Conservation (phyloP, 495 filamentous ascomycete genomes). For the Alectoria sarmentosa region DNA sequence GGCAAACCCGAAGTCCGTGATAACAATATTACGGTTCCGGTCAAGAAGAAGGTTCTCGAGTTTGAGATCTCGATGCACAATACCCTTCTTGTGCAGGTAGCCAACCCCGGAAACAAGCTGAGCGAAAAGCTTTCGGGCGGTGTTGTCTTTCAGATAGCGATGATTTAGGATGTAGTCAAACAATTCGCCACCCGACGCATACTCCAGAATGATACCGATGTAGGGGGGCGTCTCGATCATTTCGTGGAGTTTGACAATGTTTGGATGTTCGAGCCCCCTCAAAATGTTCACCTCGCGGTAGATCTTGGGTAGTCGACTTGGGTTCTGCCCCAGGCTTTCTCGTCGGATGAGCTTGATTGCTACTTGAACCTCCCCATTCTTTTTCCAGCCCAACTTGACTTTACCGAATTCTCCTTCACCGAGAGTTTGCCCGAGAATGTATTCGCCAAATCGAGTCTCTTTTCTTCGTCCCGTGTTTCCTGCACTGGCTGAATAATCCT, state of each 20-base stretch:
- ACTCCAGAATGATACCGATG: conserved; percentile 97
- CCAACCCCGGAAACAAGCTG: conserved; percentile 95
- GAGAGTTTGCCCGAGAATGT: conserved; percentile 92
- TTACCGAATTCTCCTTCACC: conserved; percentile 99
- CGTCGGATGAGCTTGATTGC: conserved; percentile 97
- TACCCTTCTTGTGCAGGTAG: conserved; percentile 98
- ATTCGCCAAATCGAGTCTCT: conserved; percentile 87
- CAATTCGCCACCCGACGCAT: conserved; percentile 93
- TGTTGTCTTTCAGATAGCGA: conserved; percentile 87
- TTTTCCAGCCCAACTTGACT: conserved; percentile 98
- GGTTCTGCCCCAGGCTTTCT: conserved; percentile 79
- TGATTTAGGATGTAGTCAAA: conserved; percentile 98
- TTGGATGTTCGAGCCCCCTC: conserved; percentile 78
- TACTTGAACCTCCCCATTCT: conserved; percentile 87
- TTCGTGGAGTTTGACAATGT: conserved; percentile 95
- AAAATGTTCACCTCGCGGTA: conserved; percentile 93
- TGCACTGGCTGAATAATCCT: conserved; percentile 58
- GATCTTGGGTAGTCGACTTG: conserved; percentile 86
- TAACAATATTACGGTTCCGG: conserved; percentile 97
- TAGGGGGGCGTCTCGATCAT: conserved; percentile 97
- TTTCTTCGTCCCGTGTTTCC: conserved; percentile 47
- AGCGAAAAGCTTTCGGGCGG: conserved; percentile 86
- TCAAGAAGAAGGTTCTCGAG: conserved; percentile 95
- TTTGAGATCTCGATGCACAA: conserved; percentile 96
- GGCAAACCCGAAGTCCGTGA: conserved; percentile 98